A percentile compares a stretch with the other conserved stretches of the same genome.
Conservation (phyloP, 2,329 filamentous ascomycete genomes). For the Emericellopsis atlantica region DNA sequence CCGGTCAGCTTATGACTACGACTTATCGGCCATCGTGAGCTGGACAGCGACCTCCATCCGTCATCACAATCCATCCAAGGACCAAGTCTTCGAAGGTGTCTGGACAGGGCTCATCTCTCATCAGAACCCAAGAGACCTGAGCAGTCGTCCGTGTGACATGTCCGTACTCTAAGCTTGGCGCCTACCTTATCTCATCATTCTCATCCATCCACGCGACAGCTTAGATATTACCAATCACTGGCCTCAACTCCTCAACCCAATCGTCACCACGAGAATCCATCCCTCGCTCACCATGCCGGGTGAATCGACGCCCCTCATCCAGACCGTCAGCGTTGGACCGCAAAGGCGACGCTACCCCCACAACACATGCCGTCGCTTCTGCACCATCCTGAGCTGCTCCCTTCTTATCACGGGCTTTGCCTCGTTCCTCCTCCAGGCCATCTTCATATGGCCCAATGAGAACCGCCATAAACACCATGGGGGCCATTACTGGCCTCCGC, state of each 20-base stretch:
- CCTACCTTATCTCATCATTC: too few species aligned
- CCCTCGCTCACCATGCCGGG: slow-evolving; percentile 12
- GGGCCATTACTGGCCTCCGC: slow-evolving; percentile 4
- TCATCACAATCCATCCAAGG: not conserved
- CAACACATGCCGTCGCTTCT: slow-evolving; percentile 50
- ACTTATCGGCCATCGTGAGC: not conserved
- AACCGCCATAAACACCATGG: slow-evolving; percentile 18
- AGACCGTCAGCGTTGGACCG: slow-evolving; percentile 44
- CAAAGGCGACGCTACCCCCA: slow-evolving; percentile 44
- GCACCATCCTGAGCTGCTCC: slow-evolving; percentile 46
- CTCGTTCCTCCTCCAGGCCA: slow-evolving; percentile 33
- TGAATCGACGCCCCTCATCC: slow-evolving; percentile 56
- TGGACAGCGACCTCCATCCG: not conserved
- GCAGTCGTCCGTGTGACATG: too few species aligned
- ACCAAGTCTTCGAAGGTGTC: too few species aligned
- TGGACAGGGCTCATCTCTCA: too few species aligned
- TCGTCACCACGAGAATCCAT: too few species aligned
- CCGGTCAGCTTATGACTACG: too few species aligned
- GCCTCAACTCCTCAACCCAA: too few species aligned
- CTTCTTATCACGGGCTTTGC: slow-evolving; percentile 37
- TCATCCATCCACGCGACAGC: too few species aligned
- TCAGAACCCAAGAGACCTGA: too few species aligned
- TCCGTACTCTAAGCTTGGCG: too few species aligned
- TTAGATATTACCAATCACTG: too few species aligned
- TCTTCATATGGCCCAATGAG: slow-evolving; percentile 24